Conservation (phyloP, 2,329 filamentous ascomycete genomes). For the Fusarium dimerum region DNA sequence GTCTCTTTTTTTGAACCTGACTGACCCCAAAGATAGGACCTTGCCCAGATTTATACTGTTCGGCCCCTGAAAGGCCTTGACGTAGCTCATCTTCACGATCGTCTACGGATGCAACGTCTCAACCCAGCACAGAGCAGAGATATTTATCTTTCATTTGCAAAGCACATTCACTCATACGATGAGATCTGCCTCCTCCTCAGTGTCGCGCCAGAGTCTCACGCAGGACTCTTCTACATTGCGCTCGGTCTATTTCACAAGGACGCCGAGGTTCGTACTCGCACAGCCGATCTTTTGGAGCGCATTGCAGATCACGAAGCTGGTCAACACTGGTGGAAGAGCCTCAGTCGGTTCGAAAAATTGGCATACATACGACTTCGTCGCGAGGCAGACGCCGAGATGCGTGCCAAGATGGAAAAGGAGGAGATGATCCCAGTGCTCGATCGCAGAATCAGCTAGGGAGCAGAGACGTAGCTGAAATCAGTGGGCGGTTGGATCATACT, state of each 20-base stretch:
- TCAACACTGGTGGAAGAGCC: slow-evolving; percentile 84
- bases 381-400: slow-evolving; percentile 58
- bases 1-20: neutral
- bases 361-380: slow-evolving; percentile 79
- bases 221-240: slow-evolving; percentile 86
- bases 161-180: slow-evolving; percentile 76
- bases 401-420: slow-evolving; percentile 47
- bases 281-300: slow-evolving; percentile 78
- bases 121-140: slow-evolving; percentile 74
- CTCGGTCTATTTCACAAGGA: slow-evolving; percentile 92
- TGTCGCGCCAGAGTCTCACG: slow-evolving; percentile 81
- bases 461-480: slow-evolving; percentile 14
- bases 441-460: slow-evolving; percentile 48
- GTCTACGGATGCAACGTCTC: slow-evolving; percentile 79
- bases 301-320: slow-evolving; percentile 87
- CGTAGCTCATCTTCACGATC: slow-evolving; percentile 89
- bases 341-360: slow-evolving; percentile 86
- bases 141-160: slow-evolving; percentile 80
- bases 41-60: slow-evolving; percentile 63
- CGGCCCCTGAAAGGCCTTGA: slow-evolving; percentile 79
- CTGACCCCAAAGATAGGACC: slow-evolving; percentile 50
- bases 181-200: slow-evolving; percentile 83
- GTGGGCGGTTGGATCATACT: neutral
- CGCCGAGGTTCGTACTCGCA: slow-evolving; percentile 72
- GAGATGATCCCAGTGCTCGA: slow-evolving; percentile 43